These are phyloP conservation scores for Boletus sp. DNA, from an alignment of 768 basidiomycete species.

Conservation along the genomic window DNA sequence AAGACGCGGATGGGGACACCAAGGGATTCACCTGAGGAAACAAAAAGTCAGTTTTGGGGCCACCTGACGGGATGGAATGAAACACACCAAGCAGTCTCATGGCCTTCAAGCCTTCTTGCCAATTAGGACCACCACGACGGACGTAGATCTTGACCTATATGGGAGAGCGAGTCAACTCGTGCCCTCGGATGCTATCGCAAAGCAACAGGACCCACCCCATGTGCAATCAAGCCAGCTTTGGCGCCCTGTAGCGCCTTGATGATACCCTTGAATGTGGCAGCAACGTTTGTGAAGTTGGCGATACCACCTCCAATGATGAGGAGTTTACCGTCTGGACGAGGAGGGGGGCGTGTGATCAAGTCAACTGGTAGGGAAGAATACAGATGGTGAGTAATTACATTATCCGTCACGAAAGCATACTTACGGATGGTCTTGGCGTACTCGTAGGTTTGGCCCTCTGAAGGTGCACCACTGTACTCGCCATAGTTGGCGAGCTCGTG, in stretches of 20 bases:
- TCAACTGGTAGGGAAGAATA: conserved; percentile 55
- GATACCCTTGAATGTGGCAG: conserved; percentile 99
- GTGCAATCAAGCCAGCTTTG: conserved; percentile 76
- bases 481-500: conserved; percentile 99
- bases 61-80: background rate
- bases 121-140: conserved; percentile 98
- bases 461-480: conserved; percentile 98
- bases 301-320: conserved; percentile 99
- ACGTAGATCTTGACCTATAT: conserved; percentile 91
- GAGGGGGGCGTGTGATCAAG: conserved; percentile 87
- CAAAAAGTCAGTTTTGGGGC: background rate
- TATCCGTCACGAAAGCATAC: conserved; percentile 27
- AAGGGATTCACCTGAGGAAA: conserved; percentile 69
- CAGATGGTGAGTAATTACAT: background rate
- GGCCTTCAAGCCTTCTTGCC: conserved; percentile 97
- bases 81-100: conserved; percentile 82
- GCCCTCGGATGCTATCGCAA: background rate
- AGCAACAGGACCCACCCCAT: conserved; percentile 17
- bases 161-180: conserved; percentile 36
- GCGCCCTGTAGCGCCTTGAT: conserved; percentile 94
- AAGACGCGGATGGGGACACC: conserved; percentile 97
- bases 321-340: conserved; percentile 88
- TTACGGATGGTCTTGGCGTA: conserved; percentile 96
- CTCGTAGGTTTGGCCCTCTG: conserved; percentile 98
- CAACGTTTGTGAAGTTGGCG: conserved; percentile 99